These are phyloP conservation scores for Coprinopsis strossmayeri DNA, from an alignment of 768 basidiomycete genomes.

Conservation along the genomic window DNA sequence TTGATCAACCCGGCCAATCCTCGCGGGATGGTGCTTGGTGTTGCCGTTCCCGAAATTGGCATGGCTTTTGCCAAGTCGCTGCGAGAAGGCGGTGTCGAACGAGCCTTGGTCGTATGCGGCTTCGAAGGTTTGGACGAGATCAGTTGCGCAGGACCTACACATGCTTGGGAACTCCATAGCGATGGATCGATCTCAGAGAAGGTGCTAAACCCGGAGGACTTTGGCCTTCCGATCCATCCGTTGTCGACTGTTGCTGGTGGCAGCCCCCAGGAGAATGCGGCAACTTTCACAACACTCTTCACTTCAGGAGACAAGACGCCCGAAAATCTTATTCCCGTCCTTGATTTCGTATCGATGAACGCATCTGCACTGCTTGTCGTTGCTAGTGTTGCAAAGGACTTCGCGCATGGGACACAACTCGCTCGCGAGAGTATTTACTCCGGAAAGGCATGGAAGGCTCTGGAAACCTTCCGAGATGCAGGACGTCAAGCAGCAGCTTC, in stretches of 20 bases:
- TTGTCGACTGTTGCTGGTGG: conserved; percentile 67
- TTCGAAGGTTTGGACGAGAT: conserved; percentile 92
- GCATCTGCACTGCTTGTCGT: conserved; percentile 84
- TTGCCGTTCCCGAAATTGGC: conserved; percentile 79
- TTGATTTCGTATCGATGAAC: conserved; percentile 88
- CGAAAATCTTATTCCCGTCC: conserved; percentile 49
- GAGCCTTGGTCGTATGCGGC: conserved; percentile 91
- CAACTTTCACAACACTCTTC: conserved; percentile 60
- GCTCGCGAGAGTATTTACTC: conserved; percentile 57
- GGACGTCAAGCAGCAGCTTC: conserved; percentile 25
- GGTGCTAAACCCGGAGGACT: conserved; percentile 62
- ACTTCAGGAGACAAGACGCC: conserved; percentile 52
- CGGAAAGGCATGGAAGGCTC: conserved; percentile 53
- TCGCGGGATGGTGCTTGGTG: conserved; percentile 84
- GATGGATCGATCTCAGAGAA: conserved; percentile 54
- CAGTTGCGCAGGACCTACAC: conserved; percentile 86
- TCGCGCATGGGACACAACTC: conserved; percentile 61
- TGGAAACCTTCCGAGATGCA: conserved; percentile 43
- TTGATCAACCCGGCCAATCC: conserved; percentile 89
- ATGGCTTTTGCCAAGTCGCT: conserved; percentile 74
- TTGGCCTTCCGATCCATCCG: conserved; percentile 71
- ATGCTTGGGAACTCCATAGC: conserved; percentile 74
- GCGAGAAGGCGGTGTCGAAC: conserved; percentile 63
- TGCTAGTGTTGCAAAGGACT: conserved; percentile 66
- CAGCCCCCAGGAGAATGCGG: conserved; percentile 75